These are phyloP conservation scores for Eucalyptus cloeziana DNA, from an alignment of 345 rosid genomes.

Conservation along the genomic window DNA sequence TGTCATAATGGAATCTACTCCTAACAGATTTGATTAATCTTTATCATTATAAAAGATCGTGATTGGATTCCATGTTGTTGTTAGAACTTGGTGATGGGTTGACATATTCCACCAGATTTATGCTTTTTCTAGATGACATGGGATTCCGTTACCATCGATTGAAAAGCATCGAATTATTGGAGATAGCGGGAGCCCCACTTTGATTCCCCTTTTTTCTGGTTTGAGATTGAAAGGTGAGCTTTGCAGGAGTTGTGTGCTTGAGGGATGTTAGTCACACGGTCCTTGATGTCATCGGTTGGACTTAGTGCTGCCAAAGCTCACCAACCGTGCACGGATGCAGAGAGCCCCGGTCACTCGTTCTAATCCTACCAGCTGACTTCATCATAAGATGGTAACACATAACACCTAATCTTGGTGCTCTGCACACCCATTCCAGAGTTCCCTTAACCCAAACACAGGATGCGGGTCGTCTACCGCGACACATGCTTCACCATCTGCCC, in stretches of 20 bases:
- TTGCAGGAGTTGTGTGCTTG: not conserved
- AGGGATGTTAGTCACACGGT: not conserved
- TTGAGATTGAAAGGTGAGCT: not conserved
- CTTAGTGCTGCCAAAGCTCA: not conserved
- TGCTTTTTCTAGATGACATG: not conserved
- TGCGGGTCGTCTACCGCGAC: not conserved
- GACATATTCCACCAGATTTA: not conserved
- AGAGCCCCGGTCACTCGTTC: not conserved
- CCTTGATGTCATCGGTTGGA: not conserved
- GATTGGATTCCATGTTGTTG: not conserved
- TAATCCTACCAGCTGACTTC: not conserved
- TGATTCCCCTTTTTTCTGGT: not conserved
- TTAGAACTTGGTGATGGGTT: not conserved
- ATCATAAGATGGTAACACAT: not conserved
- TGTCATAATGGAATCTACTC: not conserved
- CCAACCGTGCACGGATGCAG: not conserved
- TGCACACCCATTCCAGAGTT: not conserved
- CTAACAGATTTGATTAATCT: not conserved
- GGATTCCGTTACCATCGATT: not conserved
- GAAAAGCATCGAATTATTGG: not conserved
- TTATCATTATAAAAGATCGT: not conserved
- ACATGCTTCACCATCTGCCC: not conserved
- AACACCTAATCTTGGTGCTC: not conserved
- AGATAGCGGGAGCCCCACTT: not conserved
- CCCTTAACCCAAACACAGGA: not conserved